These are phyloP conservation scores for Tulasnella sp. DNA, from an alignment of 768 basidiomycete species.

Conservation along the genomic window DNA sequence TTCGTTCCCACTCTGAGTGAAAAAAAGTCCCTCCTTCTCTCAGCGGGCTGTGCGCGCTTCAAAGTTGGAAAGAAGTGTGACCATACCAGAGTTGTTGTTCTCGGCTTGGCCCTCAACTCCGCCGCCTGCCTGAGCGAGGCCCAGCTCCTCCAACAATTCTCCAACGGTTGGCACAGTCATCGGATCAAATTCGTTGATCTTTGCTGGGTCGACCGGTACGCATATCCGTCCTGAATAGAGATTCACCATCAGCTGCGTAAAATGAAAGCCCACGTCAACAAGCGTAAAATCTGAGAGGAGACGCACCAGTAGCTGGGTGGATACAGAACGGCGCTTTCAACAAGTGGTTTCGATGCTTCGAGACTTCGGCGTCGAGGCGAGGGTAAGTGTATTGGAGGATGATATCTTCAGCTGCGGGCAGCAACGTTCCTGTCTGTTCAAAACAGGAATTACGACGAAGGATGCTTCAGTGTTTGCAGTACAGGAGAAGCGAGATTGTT, in stretches of 20 bases:
- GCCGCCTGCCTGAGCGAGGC: constrained; percentile 30
- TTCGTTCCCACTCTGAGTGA: constrained; percentile 67
- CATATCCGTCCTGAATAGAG: constrained; percentile 75
- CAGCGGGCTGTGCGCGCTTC: not conserved
- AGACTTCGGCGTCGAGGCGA: constrained; percentile 92
- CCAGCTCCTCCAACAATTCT: constrained; percentile 74
- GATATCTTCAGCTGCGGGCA: constrained; percentile 69
- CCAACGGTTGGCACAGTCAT: constrained; percentile 76
- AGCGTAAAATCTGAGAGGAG: not conserved
- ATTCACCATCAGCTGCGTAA: too few species aligned
- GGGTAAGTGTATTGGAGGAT: constrained; percentile 93
- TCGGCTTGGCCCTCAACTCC: constrained; percentile 23
- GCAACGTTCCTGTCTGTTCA: constrained; percentile 26
- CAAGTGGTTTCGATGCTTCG: constrained; percentile 94
- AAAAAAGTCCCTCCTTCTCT: not conserved
- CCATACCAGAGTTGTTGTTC: constrained; percentile 43
- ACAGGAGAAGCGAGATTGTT: not conserved
- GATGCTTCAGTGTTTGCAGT: not conserved
- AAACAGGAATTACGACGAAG: not conserved
- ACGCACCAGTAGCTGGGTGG: constrained; percentile 74
- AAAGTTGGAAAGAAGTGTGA: not conserved
- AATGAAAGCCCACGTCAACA: too few species aligned
- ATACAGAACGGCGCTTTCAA: constrained; percentile 96
- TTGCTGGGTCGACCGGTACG: constrained; percentile 75
- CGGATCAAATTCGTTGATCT: constrained; percentile 77